These are phyloP conservation scores for Xerocomus potaroensis DNA, from an alignment of 768 basidiomycete genomes.

Conservation along the genomic window DNA sequence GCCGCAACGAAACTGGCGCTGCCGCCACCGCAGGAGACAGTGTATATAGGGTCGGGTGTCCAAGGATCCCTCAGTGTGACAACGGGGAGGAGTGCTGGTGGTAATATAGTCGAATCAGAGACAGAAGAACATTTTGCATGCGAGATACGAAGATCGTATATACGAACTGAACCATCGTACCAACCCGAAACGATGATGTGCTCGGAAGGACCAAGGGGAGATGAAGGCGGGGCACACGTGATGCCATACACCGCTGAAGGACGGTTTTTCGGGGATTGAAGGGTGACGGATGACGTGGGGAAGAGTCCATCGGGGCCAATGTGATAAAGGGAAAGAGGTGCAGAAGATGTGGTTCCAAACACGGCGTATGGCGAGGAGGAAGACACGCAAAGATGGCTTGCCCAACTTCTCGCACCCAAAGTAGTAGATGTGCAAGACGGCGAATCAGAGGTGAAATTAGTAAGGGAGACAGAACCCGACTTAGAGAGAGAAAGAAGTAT, in stretches of 20 bases:
- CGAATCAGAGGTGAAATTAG: conserved; percentile 23
- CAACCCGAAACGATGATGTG: conserved; percentile 75
- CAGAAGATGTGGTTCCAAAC: conserved; percentile 58
- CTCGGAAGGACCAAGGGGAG: conserved; percentile 67
- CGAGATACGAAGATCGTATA: conserved; percentile 68
- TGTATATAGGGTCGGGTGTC: conserved; percentile 71
- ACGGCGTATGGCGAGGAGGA: conserved; percentile 57
- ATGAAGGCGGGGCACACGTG: conserved; percentile 52
- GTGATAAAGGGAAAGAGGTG: conserved; percentile 54
- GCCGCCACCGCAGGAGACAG: conserved; percentile 72
- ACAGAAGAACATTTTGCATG: conserved; percentile 1
- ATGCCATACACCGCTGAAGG: conserved; percentile 72
- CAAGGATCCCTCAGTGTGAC: conserved; percentile 62
- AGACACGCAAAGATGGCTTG: conserved; percentile 49
- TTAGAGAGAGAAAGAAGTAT: conserved; percentile 56
- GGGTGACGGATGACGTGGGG: conserved; percentile 42
- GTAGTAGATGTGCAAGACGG: conserved; percentile 33
- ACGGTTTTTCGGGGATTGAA: conserved; percentile 36
- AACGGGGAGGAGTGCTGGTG: conserved; percentile 48
- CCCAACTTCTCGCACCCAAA: conserved; percentile 58
- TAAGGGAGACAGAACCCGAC: conserved; percentile 45
- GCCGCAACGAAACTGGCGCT: conserved; percentile 62
- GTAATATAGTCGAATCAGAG: conserved; percentile 12
- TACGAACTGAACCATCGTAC: conserved; percentile 72
- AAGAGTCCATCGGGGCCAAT: conserved; percentile 47